Base-by-base conservation (phyloP, 1,139 yeast species). In the Kazachstania sp. region DNA sequence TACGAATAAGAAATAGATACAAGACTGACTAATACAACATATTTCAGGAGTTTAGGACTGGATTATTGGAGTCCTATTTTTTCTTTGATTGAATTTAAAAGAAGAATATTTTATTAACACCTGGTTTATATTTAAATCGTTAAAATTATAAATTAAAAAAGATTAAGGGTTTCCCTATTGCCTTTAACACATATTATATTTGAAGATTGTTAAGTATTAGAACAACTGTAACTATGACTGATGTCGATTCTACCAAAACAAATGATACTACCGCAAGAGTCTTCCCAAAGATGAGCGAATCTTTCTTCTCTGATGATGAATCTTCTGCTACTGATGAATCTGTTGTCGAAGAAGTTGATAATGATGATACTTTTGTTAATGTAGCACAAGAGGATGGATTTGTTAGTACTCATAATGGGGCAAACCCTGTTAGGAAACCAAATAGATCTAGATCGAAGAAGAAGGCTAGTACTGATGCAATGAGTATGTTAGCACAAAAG, bases 281-380 rank as follows among this genome's bases (percentile, higher is more conserved):
- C 13, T 58, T 54, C 36, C 58, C 62, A 30, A 53, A 52, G 37
- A 55, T 54, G 58, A 51, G 52, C 18, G 54, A 54, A 41, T 49
- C 54, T 28, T 61, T 57, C 49, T 60, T 62, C 44, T 61, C 64
- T 15, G 66, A 63, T 45, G 57, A 58, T 34, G 68, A 63, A 43
- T 63, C 68, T 29, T 57, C 59, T 23, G 65, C 59, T 3, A 62
- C 66, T 4, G 64, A 60, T 48, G 74, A 59, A 20, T 45, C 44
- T 19, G 47, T 36, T 7, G 47, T 26, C 8, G 47, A 37, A 13
- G 45, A 37, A 12, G 53, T 49, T 26, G 59, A 54, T 28, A 57
- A 52, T 28, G 62, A 57, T 39, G 57, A 57, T 34, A 58, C 46
- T 8, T 54, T 55, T 28, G 54, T 58, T n/a, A 60, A 56, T 32